These are phyloP conservation scores for Gossypium australe DNA, from an alignment of 345 rosid genomes.

Conservation along the genomic window DNA sequence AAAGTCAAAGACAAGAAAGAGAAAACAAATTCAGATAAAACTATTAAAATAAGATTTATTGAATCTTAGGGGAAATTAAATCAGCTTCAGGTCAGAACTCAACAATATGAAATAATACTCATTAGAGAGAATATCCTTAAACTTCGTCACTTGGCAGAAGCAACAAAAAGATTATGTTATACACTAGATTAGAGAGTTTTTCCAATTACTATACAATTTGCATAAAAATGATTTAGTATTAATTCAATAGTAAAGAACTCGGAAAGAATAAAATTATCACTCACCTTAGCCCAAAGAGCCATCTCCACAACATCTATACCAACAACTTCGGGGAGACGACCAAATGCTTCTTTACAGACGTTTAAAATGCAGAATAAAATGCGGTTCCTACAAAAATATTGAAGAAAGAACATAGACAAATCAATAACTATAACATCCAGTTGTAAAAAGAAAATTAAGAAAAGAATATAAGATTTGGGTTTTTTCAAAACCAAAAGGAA, in stretches of 20 bases:
- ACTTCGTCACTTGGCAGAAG: neutral
- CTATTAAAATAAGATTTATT: neutral
- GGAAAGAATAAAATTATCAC: constrained; percentile 13
- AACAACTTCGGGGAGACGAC: constrained; percentile 46
- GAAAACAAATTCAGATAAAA: neutral
- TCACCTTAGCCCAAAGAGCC: constrained; percentile 99
- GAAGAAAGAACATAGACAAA: neutral
- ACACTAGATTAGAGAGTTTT: neutral
- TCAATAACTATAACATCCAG: neutral
- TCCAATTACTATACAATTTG: neutral
- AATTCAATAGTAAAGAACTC: constrained; percentile 6
- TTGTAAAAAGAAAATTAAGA: neutral
- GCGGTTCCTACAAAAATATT: constrained; percentile 52
- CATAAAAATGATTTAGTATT: neutral
- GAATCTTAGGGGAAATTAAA: neutral
- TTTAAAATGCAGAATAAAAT: constrained; percentile 64
- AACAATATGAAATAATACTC: neutral
- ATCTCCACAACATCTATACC: constrained; percentile 86
- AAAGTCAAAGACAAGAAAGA: constrained; percentile 16
- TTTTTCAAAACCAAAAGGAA: neutral
- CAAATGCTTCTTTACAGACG: constrained; percentile 64
- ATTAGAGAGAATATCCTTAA: neutral
- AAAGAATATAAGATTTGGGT: neutral
- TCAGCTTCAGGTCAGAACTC: neutral
- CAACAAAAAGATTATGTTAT: neutral